phyloP scores from a whole-genome alignment of 345 rosid species.

The Lenwebbia sp. region DNA sequence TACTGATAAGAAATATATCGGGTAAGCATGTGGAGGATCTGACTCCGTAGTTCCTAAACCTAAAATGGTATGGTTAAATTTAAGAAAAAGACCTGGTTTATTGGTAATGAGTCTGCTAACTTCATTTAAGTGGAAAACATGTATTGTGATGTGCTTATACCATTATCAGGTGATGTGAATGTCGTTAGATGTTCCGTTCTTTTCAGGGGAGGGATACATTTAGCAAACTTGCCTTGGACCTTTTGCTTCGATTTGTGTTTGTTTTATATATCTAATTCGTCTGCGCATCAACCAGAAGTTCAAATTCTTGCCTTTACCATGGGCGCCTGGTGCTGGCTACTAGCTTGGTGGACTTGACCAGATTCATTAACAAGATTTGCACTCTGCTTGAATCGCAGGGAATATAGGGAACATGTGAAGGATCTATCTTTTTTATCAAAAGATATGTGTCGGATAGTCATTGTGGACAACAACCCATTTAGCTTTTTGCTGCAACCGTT shows the following conservation, averaged over 20 bases:
- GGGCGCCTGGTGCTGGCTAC: neutral
- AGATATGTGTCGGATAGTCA: constrained; percentile 34
- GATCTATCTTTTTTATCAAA: constrained; percentile 40
- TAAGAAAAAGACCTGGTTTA: neutral
- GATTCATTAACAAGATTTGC: neutral
- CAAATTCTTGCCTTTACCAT: neutral
- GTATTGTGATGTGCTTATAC: neutral
- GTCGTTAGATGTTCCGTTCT: neutral
- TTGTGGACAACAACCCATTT: constrained; percentile 58
- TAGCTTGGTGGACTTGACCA: neutral
- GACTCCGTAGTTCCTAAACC: neutral
- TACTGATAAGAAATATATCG: neutral
- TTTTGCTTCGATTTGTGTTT: neutral
- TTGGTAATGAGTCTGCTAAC: neutral
- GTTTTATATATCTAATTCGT: neutral
- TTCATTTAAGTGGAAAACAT: neutral
- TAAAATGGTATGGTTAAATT: neutral
- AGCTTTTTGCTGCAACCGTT: constrained; percentile 60
- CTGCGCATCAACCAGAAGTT: neutral
- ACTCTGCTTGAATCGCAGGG: constrained; percentile 13
- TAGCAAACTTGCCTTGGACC: neutral
- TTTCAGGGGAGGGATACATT: neutral
- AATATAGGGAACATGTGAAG: constrained; percentile 46
- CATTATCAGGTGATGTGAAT: neutral
- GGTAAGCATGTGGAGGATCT: neutral